Evolutionary conservation across 1,284 basidiomycete genomes (phyloP), one percentile per base, ranked within the genome.

Genomic region (Trametes versicolor): DNA sequence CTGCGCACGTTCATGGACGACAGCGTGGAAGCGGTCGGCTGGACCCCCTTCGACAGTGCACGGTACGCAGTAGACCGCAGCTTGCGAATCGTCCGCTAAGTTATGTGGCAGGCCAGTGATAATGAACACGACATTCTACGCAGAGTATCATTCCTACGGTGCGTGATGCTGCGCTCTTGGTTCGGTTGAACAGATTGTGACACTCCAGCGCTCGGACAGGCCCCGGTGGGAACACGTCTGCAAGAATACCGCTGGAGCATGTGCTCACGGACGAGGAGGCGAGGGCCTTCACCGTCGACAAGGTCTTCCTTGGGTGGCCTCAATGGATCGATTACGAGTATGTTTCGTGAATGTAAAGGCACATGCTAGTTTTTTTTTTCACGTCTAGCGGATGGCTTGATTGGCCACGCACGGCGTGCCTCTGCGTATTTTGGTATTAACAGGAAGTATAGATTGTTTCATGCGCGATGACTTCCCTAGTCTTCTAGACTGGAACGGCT

Each of bases 1-100:
- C 71, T 88, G 2, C 74, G 74, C 6, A 88, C 81, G 0, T 84
- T 81, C 68, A 90, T 90, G 88, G 88, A 90, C 59, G 78, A 85
- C 2, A 87, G 81, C 64, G 81, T 90, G 49, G 60, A 77, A 9
- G 81, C 86, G 0, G 77, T 71, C 13, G 87, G 88, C 1, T 90
- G 83, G 76, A 83, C 74, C 1, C 77, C 86, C 0, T 90, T 86
- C 67, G 76, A 78, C 64, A 78, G 78, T 62, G 79, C 77, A 13
- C 80, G 83, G 82, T 82, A 52, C 12, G 57, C n/a, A 1, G 25
- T n/a, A 43, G 10, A 17, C 39, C 10, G 60, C 15, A 45, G 13
- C 25, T 2, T 10, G 4, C 25, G 21, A 17, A 36, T 54, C 8
- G 19, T 15, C 49, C 50, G 9, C 15, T 27, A 2, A 49, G 4